Evolutionary conservation across 140 eudicot genomes (phyloP), one percentile per base, ranked within the genome.

Genomic region (Senecio squalidus): DNA sequence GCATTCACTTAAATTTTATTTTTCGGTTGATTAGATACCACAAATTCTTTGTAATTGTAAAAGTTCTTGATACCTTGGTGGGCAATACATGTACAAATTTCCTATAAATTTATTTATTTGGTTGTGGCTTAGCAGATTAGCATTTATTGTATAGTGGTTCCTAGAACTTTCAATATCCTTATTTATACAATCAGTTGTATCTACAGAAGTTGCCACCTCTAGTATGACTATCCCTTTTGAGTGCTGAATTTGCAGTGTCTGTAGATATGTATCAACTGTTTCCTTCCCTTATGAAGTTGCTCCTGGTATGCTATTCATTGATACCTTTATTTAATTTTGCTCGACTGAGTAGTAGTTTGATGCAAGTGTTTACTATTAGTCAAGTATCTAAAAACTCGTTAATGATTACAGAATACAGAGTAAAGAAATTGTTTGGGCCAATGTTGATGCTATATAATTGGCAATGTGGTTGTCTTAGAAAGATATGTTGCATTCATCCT

Each of bases 151-250:
- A 23, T 30, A 45, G 31, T 47, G 13, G 22, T 13, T 51, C 9
- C n/a, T 8, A 24, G 45, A 40, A 20, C 27, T 36, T 21, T 51
- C 2, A 4, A 25, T 29, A 25, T 14, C 25, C 20, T 18, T 52
- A 26, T 66, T 33, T 66, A 6, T 46, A 29, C 46, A 28, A 13
- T 46, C 21, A 59, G 67, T 9, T 62, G 46, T 62, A 26, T 46
- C 58, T 31, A 21, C 58, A 14, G 28, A 31, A 20, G 57, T 15
- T 44, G 24, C 55, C 48, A 24, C 21, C 17, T 54, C 34, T 41
- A 67, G 46, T 41, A 9, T 55, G 64, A 55, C 47, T 25, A 43
- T 21, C 17, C 18, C 21, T 55, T 14, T 27, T 66, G 33, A 47
- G 62, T 27, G 56, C 24, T 18, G 34, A 64, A 40, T 43, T 27